These are phyloP conservation scores for Anacardium occidentale DNA, from an alignment of 345 rosid genomes.

Conservation along the genomic window DNA sequence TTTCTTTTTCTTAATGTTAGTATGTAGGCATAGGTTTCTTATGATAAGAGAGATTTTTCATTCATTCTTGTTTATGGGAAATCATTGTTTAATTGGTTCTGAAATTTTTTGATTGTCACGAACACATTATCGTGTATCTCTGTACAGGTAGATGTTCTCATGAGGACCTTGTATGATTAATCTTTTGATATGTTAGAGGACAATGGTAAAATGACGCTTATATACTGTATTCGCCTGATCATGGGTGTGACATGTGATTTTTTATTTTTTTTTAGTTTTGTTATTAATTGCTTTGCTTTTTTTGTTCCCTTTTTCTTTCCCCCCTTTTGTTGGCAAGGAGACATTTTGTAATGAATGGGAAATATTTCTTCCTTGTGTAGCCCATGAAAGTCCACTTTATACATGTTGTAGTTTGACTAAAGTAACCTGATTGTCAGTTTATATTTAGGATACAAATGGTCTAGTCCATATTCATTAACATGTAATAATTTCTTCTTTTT, in stretches of 20 bases:
- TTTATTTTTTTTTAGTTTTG: background rate
- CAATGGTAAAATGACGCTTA: too few species aligned
- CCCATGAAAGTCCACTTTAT: background rate
- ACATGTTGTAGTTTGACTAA: background rate
- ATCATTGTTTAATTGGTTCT: background rate
- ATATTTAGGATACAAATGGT: background rate
- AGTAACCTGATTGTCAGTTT: background rate
- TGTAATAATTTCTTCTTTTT: conserved; percentile 8
- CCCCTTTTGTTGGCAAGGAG: background rate
- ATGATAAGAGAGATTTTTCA: background rate
- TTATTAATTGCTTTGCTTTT: background rate
- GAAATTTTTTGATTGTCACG: background rate
- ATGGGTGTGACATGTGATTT: too few species aligned
- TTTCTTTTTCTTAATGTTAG: background rate
- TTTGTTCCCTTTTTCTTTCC: background rate
- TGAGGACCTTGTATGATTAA: too few species aligned
- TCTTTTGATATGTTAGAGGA: too few species aligned
- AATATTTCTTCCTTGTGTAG: background rate
- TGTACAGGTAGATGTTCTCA: too few species aligned
- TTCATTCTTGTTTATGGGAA: background rate
- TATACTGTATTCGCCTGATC: too few species aligned
- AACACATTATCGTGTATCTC: background rate
- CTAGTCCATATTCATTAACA: background rate
- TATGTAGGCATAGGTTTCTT: background rate
- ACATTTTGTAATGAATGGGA: background rate